Conservation (phyloP, 2,329 filamentous ascomycete species). For the Bipolaris gigantea region DNA sequence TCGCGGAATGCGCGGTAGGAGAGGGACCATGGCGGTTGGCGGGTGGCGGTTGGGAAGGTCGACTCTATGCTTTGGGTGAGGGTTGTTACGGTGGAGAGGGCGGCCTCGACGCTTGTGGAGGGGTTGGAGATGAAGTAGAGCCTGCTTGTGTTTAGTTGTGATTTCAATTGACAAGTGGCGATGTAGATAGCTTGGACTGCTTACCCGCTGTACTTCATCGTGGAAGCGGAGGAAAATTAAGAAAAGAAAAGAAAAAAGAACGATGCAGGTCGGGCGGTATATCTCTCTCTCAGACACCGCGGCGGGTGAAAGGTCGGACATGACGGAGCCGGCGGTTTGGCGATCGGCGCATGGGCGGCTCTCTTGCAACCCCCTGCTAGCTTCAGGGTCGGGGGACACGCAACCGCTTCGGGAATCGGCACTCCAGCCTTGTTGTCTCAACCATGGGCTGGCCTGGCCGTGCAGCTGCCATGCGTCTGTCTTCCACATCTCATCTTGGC, state of each 20-base stretch:
- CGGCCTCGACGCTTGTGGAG: constrained; percentile 25
- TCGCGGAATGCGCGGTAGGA: constrained; percentile 41
- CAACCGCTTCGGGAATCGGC: constrained; percentile 8
- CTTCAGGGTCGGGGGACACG: constrained; percentile 4
- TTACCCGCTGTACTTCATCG: constrained; percentile 27
- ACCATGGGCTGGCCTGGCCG: background rate
- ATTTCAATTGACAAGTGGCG: too few species aligned
- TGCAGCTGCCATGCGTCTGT: constrained; percentile 7
- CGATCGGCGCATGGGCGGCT: constrained; percentile 3
- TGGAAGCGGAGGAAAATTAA: background rate
- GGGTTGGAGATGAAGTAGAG: constrained; percentile 41
- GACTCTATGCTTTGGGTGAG: constrained; percentile 35
- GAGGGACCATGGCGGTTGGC: constrained; percentile 32
- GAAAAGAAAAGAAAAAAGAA: background rate
- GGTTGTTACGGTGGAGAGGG: constrained; percentile 23
- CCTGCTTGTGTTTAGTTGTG: constrained; percentile 12
- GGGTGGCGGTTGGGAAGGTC: constrained; percentile 27
- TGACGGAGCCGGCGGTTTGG: constrained; percentile 5
- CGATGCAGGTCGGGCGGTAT: background rate
- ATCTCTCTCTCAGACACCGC: background rate
- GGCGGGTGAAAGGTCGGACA: background rate
- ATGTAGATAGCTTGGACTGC: too few species aligned
- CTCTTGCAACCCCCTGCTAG: constrained; percentile 4
- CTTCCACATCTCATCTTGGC: constrained; percentile 1
- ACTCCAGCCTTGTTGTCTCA: constrained; percentile 2